Percentiles rank a stretch among this genome's conserved stretches.
Conservation (phyloP, 495 filamentous ascomycete species). For the Ascodesmis nigricans region DNA sequence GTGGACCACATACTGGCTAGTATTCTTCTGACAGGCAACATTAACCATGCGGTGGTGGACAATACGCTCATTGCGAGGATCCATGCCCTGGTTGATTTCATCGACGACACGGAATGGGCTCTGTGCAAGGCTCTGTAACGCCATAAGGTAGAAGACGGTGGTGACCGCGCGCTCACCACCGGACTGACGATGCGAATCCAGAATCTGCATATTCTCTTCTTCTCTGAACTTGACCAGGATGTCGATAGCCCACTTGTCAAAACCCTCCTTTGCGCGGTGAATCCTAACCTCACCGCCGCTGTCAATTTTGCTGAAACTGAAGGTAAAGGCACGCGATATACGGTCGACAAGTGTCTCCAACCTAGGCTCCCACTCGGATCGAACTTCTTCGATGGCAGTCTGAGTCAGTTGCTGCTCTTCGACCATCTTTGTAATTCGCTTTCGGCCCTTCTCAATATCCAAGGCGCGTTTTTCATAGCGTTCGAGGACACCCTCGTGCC, state of each 20-base stretch:
- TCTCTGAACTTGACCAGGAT: slow-evolving; percentile 89
- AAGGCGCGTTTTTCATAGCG: slow-evolving; percentile 52
- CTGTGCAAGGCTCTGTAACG: slow-evolving; percentile 77
- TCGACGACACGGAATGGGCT: slow-evolving; percentile 98
- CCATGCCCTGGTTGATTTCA: slow-evolving; percentile 99
- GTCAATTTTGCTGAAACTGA: slow-evolving; percentile 80
- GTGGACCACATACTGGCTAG: slow-evolving; percentile 29
- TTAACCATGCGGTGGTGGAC: slow-evolving; percentile 93
- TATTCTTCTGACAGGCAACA: slow-evolving; percentile 61
- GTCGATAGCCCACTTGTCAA: slow-evolving; percentile 81
- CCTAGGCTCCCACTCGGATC: slow-evolving; percentile 55
- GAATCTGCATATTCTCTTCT: slow-evolving; percentile 56
- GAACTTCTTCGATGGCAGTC: slow-evolving; percentile 34
- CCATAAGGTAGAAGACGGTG: slow-evolving; percentile 99
- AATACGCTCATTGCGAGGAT: slow-evolving; percentile 91
- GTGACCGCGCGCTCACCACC: slow-evolving; percentile 90
- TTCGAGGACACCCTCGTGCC: slow-evolving; percentile 50
- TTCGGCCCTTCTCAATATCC: slow-evolving; percentile 27
- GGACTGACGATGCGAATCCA: slow-evolving; percentile 82
- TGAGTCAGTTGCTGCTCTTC: too few species aligned
- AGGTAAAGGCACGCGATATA: slow-evolving; percentile 73
- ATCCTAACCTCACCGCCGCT: slow-evolving; percentile 84
- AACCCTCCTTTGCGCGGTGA: slow-evolving; percentile 59
- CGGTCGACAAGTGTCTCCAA: slow-evolving; percentile 53
- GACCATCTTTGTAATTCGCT: slow-evolving; percentile 23